Percentiles rank a stretch among this genome's conserved stretches.
Evolutionary conservation across 305 asterid species (phyloP).

Genomic region (Salvia sclarea): DNA sequence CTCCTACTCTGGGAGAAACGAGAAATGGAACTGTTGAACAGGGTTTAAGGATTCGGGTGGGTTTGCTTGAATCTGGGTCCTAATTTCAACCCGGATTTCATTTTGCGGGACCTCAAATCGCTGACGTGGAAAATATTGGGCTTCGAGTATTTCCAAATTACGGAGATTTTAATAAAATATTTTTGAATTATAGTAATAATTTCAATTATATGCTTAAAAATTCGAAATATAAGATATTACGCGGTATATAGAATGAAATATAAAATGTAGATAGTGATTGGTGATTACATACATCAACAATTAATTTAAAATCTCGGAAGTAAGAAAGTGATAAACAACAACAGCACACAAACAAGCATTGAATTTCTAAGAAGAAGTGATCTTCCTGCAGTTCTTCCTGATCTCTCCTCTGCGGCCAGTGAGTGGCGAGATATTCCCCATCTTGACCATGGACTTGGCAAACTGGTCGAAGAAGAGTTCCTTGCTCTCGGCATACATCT

Average conservation of each 20-base stretch:
- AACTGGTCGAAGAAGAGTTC: slow-evolving; percentile 71
- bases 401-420: slow-evolving; percentile 75
- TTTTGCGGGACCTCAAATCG: background rate
- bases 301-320: too few species aligned
- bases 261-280: background rate
- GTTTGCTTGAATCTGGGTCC: slow-evolving; percentile 18
- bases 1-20: slow-evolving; percentile 4
- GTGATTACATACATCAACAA: too few species aligned
- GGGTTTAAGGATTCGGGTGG: slow-evolving; percentile 36
- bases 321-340: too few species aligned
- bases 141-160: too few species aligned
- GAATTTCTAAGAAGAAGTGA: slow-evolving; percentile 43
- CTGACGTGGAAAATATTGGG: background rate
- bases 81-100: background rate
- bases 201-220: too few species aligned
- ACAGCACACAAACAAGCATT: too few species aligned
- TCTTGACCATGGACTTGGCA: slow-evolving; percentile 76
- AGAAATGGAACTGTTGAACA: background rate
- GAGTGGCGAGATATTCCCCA: slow-evolving; percentile 81
- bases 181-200: too few species aligned
- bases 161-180: too few species aligned
- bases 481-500: slow-evolving; percentile 59
- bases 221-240: too few species aligned
- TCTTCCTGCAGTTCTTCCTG: slow-evolving; percentile 72
- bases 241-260: too few species aligned